A percentile compares a stretch with the other conserved stretches of the same genome.
These are phyloP conservation scores for Thielaviopsis ethacetica DNA, from an alignment of 2,329 filamentous ascomycete species.

Conservation along the genomic window DNA sequence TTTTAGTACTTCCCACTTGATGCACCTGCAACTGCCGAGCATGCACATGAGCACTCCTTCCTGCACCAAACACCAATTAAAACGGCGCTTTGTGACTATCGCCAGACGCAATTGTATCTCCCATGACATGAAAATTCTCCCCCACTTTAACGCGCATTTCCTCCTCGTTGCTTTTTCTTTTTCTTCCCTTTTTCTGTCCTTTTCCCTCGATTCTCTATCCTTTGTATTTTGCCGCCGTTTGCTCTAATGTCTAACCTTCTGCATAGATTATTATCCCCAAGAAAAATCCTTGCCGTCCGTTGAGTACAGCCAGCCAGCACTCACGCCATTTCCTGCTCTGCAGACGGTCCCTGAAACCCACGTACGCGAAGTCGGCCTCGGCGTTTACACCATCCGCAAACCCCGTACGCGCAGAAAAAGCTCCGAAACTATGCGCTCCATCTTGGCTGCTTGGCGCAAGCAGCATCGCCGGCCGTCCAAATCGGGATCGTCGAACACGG, in stretches of 20 bases:
- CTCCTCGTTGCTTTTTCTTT: neutral
- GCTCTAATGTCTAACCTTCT: neutral
- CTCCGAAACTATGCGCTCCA: conserved; percentile 16
- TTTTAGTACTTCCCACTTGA: neutral
- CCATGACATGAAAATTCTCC: neutral
- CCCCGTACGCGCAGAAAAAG: conserved; percentile 13
- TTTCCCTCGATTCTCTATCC: neutral
- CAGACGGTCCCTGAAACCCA: conserved; percentile 16
- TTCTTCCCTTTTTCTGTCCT: neutral
- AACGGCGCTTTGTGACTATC: neutral
- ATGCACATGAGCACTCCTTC: neutral
- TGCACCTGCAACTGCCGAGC: neutral
- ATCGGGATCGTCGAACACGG: neutral
- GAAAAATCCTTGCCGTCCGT: neutral
- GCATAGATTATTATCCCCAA: neutral
- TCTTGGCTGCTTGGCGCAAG: conserved; percentile 21
- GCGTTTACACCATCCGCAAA: conserved; percentile 18
- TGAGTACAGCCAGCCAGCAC: conserved; percentile 4
- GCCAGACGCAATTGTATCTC: neutral
- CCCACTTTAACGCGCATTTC: neutral
- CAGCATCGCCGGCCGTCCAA: conserved; percentile 12
- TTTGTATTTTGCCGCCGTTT: neutral
- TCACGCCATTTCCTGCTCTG: conserved; percentile 11
- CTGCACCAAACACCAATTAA: neutral
- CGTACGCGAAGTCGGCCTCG: conserved; percentile 19